phyloP scores from a whole-genome alignment of 352 stramenopile genomes.

The Phytophthora quininea region DNA sequence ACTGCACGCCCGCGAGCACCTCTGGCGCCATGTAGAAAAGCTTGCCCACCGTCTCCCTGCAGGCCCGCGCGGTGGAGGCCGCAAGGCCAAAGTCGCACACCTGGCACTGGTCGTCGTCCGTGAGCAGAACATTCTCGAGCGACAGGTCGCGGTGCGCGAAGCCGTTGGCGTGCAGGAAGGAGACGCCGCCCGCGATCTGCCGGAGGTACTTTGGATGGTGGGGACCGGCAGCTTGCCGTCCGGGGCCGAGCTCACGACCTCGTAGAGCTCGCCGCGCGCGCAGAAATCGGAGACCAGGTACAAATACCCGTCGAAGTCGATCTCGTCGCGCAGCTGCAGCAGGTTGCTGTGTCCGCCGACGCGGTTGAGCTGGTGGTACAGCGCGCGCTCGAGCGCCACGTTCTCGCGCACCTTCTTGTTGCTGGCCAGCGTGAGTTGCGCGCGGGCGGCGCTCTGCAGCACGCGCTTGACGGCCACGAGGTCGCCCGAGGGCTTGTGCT shows the following conservation, averaged over 20 bases:
- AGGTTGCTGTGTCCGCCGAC: conserved; percentile 70
- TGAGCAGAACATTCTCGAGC: conserved; percentile 86
- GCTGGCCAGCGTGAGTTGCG: conserved; percentile 62
- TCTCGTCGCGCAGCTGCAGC: conserved; percentile 74
- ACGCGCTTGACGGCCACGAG: conserved; percentile 83
- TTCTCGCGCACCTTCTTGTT: conserved; percentile 85
- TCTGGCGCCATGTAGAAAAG: conserved; percentile 89
- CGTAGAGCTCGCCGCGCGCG: conserved; percentile 76
- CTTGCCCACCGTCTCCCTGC: conserved; percentile 76
- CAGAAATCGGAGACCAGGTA: conserved; percentile 85
- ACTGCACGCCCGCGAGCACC: conserved; percentile 64
- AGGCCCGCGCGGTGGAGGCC: conserved; percentile 45
- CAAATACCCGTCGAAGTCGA: conserved; percentile 78
- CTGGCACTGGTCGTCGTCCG: conserved; percentile 70
- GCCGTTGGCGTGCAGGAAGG: conserved; percentile 77
- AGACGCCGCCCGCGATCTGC: conserved; percentile 73
- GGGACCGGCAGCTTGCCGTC: conserved; percentile 55
- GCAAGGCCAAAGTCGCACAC: conserved; percentile 86
- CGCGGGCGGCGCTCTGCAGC: conserved; percentile 62
- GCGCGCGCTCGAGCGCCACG: conserved; percentile 73
- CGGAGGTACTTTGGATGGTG: conserved; percentile 57
- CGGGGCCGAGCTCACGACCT: conserved; percentile 63
- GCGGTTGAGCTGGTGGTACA: conserved; percentile 69
- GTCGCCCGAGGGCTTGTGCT: conserved; percentile 64
- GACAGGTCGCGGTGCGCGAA: conserved; percentile 86